Conservation (phyloP, 192 early-diverging fungal genomes). For the Pecoramyces ruminantium region DNA sequence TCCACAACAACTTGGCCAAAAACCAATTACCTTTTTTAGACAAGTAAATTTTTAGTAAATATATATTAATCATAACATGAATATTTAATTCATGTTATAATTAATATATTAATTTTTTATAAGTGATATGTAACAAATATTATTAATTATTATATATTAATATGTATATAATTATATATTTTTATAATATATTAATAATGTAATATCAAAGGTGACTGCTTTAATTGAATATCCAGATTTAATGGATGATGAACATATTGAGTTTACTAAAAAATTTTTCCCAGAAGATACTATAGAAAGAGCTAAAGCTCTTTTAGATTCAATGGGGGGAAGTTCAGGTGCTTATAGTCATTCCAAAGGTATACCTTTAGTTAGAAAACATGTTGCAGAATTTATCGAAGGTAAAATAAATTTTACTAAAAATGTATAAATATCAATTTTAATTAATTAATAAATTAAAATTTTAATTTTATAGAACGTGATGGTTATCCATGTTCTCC, state of each 20-base stretch:
- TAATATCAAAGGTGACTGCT: slow-evolving; percentile 75
- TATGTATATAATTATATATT: too few species aligned
- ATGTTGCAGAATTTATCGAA: slow-evolving; percentile 81
- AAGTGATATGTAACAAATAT: too few species aligned
- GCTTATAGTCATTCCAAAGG: slow-evolving; percentile 95
- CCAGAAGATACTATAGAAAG: slow-evolving; percentile 72
- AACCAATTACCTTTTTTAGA: slow-evolving; percentile 90
- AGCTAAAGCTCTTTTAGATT: slow-evolving; percentile 52
- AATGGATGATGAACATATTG: slow-evolving; percentile 28
- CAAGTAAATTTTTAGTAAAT: too few species aligned
- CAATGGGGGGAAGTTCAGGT: slow-evolving; percentile 57
- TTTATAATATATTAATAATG: too few species aligned
- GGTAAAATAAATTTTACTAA: too few species aligned
- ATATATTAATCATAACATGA: too few species aligned
- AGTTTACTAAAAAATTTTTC: slow-evolving; percentile 36
- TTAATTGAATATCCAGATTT: slow-evolving; percentile 78
- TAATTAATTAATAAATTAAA: too few species aligned
- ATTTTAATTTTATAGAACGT: slow-evolving; percentile 31
- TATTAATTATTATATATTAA: too few species aligned
- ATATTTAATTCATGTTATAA: too few species aligned
- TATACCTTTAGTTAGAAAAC: slow-evolving; percentile 59
- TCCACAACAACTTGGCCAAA: slow-evolving; percentile 75
- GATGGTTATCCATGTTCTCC: slow-evolving; percentile 81
- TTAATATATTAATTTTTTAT: too few species aligned
- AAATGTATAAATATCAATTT: too few species aligned